phyloP scores from a whole-genome alignment of 176 grass and related monocot species.

The Avena insularis region DNA sequence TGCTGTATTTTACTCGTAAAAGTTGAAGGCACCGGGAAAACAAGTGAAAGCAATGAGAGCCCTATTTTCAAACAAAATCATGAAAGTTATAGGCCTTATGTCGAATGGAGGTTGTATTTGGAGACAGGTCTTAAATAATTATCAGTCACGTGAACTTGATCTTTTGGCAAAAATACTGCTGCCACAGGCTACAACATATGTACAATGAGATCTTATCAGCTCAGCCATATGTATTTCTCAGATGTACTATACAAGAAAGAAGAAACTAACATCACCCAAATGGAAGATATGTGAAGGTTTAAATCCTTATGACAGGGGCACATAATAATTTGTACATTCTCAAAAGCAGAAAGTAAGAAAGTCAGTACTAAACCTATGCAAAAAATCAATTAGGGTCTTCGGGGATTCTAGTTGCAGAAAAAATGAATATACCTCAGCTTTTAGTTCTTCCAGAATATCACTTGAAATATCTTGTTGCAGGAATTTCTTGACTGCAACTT shows the following conservation, averaged over 20 bases:
- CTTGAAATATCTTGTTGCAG: slow-evolving; percentile 97
- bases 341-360: slow-evolving; percentile 37
- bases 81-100: background rate
- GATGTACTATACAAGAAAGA: slow-evolving; percentile 30
- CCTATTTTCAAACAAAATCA: background rate
- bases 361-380: slow-evolving; percentile 16
- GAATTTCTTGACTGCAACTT: slow-evolving; percentile 98
- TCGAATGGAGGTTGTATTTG: background rate
- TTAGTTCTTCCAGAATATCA: slow-evolving; percentile 96
- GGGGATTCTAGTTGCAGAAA: slow-evolving; percentile 33
- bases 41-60: background rate
- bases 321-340: slow-evolving; percentile 36
- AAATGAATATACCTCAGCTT: slow-evolving; percentile 75
- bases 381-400: background rate
- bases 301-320: slow-evolving; percentile 13
- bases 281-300: slow-evolving; percentile 5
- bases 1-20: background rate
- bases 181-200: background rate
- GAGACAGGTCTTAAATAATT: slow-evolving; percentile 26
- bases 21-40: background rate
- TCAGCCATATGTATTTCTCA: slow-evolving; percentile 27
- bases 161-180: background rate
- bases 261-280: slow-evolving; percentile 37
- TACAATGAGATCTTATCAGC: slow-evolving; percentile 23
- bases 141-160: slow-evolving; percentile 20